A percentile compares a stretch with the other conserved stretches of the same genome.
Conservation (phyloP, 805 yeast species). For the Candida cerambycidarum region DNA sequence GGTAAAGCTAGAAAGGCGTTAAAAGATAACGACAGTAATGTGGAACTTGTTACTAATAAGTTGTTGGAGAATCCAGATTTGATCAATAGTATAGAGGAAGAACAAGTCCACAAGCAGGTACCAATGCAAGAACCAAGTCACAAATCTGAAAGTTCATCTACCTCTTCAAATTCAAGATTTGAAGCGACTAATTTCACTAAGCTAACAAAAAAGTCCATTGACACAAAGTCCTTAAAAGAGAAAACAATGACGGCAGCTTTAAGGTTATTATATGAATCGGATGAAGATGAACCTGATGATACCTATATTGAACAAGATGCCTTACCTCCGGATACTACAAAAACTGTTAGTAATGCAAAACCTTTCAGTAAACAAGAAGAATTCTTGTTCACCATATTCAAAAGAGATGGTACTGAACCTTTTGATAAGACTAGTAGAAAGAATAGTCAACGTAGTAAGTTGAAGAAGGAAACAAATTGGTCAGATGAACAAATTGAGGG, state of each 20-base stretch:
- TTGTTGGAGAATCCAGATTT: conserved; percentile 63
- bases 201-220: conserved; percentile 6
- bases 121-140: too few species aligned
- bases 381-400: conserved; percentile 55
- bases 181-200: conserved; percentile 2
- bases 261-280: conserved; percentile 63
- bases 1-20: conserved; percentile 52
- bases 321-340: conserved; percentile 21
- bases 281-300: conserved; percentile 87
- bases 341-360: not conserved
- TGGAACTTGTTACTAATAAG: conserved; percentile 57
- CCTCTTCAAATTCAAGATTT: too few species aligned
- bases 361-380: conserved; percentile 49
- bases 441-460: conserved; percentile 40
- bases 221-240: conserved; percentile 40
- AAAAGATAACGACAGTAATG: conserved; percentile 47
- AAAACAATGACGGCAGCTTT: conserved; percentile 61
- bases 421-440: conserved; percentile 51
- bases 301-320: conserved; percentile 57
- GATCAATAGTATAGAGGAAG: conserved; percentile 25
- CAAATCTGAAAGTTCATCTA: too few species aligned
- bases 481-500: conserved; percentile 92
- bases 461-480: conserved; percentile 62
- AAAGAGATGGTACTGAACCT: conserved; percentile 42
- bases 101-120: not conserved